Evolutionary conservation across 768 basidiomycete species (phyloP), one percentile per base, ranked within the genome.

Genomic region (Pleurotus salmoneostramineus): DNA sequence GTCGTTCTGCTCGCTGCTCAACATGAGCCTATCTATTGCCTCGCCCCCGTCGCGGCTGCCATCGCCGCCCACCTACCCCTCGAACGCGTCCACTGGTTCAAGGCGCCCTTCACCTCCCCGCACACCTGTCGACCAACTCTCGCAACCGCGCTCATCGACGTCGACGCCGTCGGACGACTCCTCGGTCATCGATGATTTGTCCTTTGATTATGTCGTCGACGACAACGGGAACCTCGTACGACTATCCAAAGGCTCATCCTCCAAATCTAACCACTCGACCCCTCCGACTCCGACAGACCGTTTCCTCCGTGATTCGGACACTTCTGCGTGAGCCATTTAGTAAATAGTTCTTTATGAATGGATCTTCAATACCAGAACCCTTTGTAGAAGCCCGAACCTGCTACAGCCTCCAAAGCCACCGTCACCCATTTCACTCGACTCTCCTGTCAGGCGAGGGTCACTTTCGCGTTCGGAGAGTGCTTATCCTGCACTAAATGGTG

Each of bases 381-480:
- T 17, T n/a, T 40, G 40, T 40, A 55, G 52, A 42, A 43, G 21
- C 21, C 46, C 34, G n/a, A 51, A 50, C 17, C 32, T 45, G 27
- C 52, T 50, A 36, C 50, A 21, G 50, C 50, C 36, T 6, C 21
- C 21, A 27, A 60, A 61, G 46, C 68, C 68, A 37, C 67, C 69
- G 2, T 71, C 75, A 3, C 74, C 80, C 5, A 70, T 69, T 21
- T 58, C 73, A 14, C 66, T 73, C 49, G 66, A 70, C 56, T 77
- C 79, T 33, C 74, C 75, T 1, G 62, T 72, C 15, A 65, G 74
- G 50, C 78, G 83, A 56, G 66, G 74, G 15, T 81, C 87, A 0
- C 76, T 90, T 32, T 81, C 87, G 4, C 84, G 84, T 46, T 87
- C 88, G 42, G 88, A 90, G 66, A 87, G 82, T 64, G 78, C 82